These are phyloP conservation scores for Bruguiera sexangula DNA, from an alignment of 345 rosid species.

Conservation along the genomic window DNA sequence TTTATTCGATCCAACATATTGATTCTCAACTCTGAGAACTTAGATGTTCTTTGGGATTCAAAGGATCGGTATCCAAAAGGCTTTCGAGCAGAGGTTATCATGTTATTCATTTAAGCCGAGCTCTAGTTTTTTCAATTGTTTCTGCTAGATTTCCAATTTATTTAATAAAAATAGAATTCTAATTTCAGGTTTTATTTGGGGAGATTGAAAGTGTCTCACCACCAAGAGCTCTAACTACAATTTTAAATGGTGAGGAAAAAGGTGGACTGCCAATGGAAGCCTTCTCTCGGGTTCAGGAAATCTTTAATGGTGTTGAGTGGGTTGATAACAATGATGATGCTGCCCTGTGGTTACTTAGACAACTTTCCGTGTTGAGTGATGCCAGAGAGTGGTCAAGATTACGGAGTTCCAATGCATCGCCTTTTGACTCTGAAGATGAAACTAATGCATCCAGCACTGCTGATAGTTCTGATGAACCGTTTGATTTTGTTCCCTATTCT, in stretches of 20 bases:
- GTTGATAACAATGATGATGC: slow-evolving; percentile 83
- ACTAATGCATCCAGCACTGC: slow-evolving; percentile 81
- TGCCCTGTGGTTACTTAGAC: slow-evolving; percentile 90
- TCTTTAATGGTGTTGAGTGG: slow-evolving; percentile 87
- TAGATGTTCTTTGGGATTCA: slow-evolving; percentile 97
- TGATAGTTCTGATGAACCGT: slow-evolving; percentile 96
- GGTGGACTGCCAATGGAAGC: slow-evolving; percentile 99
- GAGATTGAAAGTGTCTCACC: slow-evolving; percentile 71
- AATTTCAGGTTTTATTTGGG: slow-evolving; percentile 84
- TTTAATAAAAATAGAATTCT: slow-evolving; percentile 22
- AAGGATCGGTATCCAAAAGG: slow-evolving; percentile 93
- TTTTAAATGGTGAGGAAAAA: slow-evolving; percentile 87
- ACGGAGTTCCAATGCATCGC: slow-evolving; percentile 62
- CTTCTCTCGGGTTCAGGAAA: slow-evolving; percentile 94
- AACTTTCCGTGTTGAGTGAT: slow-evolving; percentile 79
- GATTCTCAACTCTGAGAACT: slow-evolving; percentile 87
- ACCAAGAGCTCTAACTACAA: slow-evolving; percentile 55
- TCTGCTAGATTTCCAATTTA: neutral
- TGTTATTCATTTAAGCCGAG: neutral
- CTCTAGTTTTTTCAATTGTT: neutral
- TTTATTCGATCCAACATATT: slow-evolving; percentile 96
- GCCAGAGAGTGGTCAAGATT: slow-evolving; percentile 74
- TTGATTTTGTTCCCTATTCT: slow-evolving; percentile 48
- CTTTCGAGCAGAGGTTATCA: slow-evolving; percentile 82
- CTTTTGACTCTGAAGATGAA: slow-evolving; percentile 90